Evolutionary conservation across 306 rosid genomes (phyloP), one percentile per base, ranked within the genome.

Genomic region (Cicer yamashitae): DNA sequence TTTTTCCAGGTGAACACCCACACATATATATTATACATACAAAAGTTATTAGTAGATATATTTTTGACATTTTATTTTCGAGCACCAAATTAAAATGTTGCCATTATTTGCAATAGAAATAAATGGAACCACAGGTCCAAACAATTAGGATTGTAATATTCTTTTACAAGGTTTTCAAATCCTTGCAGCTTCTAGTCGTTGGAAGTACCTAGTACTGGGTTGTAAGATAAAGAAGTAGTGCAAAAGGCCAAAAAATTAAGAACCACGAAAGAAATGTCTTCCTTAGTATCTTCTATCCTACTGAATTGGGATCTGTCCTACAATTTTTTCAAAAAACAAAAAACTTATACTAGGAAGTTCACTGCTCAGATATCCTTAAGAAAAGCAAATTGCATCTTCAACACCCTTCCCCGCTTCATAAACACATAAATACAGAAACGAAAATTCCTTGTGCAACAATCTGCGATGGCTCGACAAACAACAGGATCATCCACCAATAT

Each of bases 401-500:
- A 51, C 68, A 44, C 43, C 73, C 73, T 52, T 62, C 69, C 69
- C 51, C 4, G 68, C 70, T 61, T 63, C 76, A 66, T 48, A 50
- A 50, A 43, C 34, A 47, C 76, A 51, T 74, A 74, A 71, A 59
- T 76, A 82, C 76, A 79, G 44, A 76, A 67, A 70, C 20, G 53
- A 62, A 82, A 10, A 11, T 57, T 71, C 79, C 83, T 74, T 81
- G 34, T 81, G 34, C 73, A 48, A 75, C 76, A 75, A 77, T 87
- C 82, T 74, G 79, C 83, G 67, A 74, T 30, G 37, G 37, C 37
- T 30, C 47, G 38, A 47, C 70, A 76, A 72, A 79, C 74, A 72
- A 25, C 66, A 37, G 79, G 34, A 67, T 51, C 69, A 82, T 75
- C 85, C 84, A 64, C 62, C 62, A 86, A 91, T 90, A 69, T 91